phyloP scores from a whole-genome alignment of 1,284 basidiomycete species.

The Waitea zeae region DNA sequence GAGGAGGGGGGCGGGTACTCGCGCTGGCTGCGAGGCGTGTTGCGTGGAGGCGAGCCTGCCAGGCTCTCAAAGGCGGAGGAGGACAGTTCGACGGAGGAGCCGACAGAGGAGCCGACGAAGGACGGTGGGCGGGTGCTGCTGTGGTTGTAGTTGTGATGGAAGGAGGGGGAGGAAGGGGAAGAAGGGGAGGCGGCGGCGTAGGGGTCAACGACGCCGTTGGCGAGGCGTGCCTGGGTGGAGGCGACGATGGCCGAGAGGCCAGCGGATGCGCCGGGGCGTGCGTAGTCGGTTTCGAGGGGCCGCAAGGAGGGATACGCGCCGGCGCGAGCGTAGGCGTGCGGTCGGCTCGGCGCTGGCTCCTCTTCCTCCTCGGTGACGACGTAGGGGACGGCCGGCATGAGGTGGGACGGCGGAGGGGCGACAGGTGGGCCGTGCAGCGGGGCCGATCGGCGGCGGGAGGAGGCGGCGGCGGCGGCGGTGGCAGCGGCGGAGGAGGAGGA shows the following conservation, averaged over 20 bases:
- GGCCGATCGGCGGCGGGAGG: slow-evolving; percentile 40
- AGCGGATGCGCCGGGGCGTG: slow-evolving; percentile 33
- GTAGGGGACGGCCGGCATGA: slow-evolving; percentile 15
- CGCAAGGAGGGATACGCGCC: background rate
- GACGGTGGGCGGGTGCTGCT: slow-evolving; percentile 7
- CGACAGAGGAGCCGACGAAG: background rate
- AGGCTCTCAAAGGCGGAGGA: background rate
- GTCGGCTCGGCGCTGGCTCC: background rate
- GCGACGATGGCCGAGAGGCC: slow-evolving; percentile 38
- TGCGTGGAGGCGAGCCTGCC: background rate
- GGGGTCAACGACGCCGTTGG: slow-evolving; percentile 20
- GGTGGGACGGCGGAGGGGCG: slow-evolving; percentile 48
- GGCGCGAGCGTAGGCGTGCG: background rate
- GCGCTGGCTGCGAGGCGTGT: background rate
- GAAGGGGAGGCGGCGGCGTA: slow-evolving; percentile 11
- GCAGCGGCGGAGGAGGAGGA: slow-evolving; percentile 15
- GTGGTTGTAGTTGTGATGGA: slow-evolving; percentile 19
- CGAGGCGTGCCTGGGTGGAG: slow-evolving; percentile 36
- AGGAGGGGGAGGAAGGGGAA: slow-evolving; percentile 11
- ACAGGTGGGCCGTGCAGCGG: slow-evolving; percentile 57
- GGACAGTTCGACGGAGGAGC: background rate
- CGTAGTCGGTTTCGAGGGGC: slow-evolving; percentile 16
- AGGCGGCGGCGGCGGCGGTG: slow-evolving; percentile 34
- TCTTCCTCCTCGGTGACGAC: slow-evolving; percentile 6
- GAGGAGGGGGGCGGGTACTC: no score